Evolutionary conservation across 2,329 filamentous ascomycete genomes (phyloP).

Genomic region (Xylariaceae sp.): DNA sequence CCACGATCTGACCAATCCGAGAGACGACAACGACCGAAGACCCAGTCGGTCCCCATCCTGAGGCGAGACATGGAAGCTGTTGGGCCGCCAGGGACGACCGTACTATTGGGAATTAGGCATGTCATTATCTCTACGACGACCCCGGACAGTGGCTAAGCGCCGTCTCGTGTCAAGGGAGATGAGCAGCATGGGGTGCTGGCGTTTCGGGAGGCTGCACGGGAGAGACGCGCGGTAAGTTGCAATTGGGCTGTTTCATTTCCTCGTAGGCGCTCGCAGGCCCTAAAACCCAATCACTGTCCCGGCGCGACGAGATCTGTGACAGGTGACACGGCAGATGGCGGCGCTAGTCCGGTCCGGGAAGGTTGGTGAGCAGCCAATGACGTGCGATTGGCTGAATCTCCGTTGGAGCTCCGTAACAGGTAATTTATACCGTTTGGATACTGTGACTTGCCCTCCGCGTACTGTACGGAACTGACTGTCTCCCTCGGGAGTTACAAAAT

Average conservation of each 20-base stretch:
- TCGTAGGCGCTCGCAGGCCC: constrained; percentile 6
- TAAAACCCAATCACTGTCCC: constrained; percentile 24
- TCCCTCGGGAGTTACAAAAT: background rate
- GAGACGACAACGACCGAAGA: constrained; percentile 9
- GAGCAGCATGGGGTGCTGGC: constrained; percentile 9
- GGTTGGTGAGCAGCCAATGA: background rate
- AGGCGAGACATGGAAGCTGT: constrained; percentile 10
- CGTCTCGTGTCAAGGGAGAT: constrained; percentile 7
- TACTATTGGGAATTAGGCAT: constrained; percentile 11
- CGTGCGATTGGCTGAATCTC: background rate
- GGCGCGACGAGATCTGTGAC: constrained; percentile 19
- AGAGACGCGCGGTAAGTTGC: constrained; percentile 26
- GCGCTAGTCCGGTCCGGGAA: background rate
- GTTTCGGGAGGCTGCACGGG: constrained; percentile 20
- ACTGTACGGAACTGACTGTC: background rate
- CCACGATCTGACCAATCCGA: constrained; percentile 20
- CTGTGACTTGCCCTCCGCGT: background rate
- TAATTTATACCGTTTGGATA: background rate
- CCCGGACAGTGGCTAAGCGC: constrained; percentile 25
- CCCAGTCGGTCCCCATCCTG: constrained; percentile 5
- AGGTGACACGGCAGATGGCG: background rate
- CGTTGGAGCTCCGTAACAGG: background rate
- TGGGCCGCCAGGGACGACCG: constrained; percentile 3
- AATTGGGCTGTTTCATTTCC: constrained; percentile 20
- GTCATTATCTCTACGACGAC: constrained; percentile 13